Evolutionary conservation across 2,329 filamentous ascomycete species (phyloP), one percentile per base, ranked within the genome.

Genomic region (Talaromyces sp.): DNA sequence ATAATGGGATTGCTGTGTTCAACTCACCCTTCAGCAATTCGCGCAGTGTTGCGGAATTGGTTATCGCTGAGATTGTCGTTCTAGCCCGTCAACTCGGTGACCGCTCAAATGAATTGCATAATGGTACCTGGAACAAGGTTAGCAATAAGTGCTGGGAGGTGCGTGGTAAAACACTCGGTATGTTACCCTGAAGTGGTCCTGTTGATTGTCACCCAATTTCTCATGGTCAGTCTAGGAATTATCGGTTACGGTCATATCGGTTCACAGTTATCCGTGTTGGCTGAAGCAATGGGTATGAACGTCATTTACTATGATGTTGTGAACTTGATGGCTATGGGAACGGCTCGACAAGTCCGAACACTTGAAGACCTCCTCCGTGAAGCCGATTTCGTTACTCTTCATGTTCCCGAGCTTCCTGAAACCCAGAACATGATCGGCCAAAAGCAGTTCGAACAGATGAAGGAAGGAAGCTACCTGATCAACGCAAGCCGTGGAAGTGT

Each of bases 21-120:
- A 99, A 99, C 78, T 97, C 94, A 46, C 94, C 94, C 1, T 99
- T 99, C 77, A 92, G 89, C 77, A 99, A 99, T 78, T 97, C 93
- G 8, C 88, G 94, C 73, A 96, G 90, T 72, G 94, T 99, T 53
- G 94, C 94, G 58, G 94, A 99, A 79, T 81, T 97, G 58, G 91
- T 97, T 66, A 97, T 99, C 71, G 88, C 81, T 56, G 93, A 97
- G 76, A 92, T 99, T 70, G 97, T 99, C 69, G 80, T 82, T 39
- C 86, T 99, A 56, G 94, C 94, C 21, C 88, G 94, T 60, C 94
- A 99, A 76, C 81, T 99, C 35, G 88, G 90, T 62, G 94, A 99
- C 75, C 89, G 94, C 66, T 96, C 90, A 62, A 91, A 84, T 68
- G 94, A 99, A 78, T 85, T 99, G 83, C 94, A 99, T 80, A 84